Evolutionary conservation across 2,329 filamentous ascomycete genomes (phyloP), one percentile per base, ranked within the genome.

Genomic region (Botrytis medusae): DNA sequence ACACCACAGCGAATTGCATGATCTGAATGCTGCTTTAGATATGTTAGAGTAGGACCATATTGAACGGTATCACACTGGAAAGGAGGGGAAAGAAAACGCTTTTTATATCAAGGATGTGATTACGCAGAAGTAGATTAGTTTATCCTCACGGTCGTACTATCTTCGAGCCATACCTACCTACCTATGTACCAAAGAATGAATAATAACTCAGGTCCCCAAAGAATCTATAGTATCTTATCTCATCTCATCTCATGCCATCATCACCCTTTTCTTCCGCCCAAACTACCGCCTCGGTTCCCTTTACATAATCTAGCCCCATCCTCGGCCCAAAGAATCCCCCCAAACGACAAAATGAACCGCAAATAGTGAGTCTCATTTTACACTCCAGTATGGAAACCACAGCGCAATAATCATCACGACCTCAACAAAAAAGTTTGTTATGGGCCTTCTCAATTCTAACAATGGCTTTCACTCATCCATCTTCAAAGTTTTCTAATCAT

Each of bases 381-480:
- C 34, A 25, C 64, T 68, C 74, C 74, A 78, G 77, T 79, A 79
- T 79, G 72, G 77, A 76, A 78, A 76, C 72, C 74, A 78, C 79
- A 73, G 76, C 77, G 77, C 76, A 74, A 67, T 64, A 70, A 73
- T 77, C 74, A 80, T 81, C 80, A 81, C 79, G 80, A 80, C 78
- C 72, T 72, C 62, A 73, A 78, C 72, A 80, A 80, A 78, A 76
- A 32, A 29, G n/a, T 54, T 25, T 59, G 32, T 46, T 40, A 9
- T 60, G 29, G 46, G 2, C 34, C 25, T 54, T 18, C 25, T 74
- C 57, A 69, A 74, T 71, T 69, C 63, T 60, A 75, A 78, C 75
- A 77, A 81, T 81, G 80, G 77, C 75, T 65, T 70, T 63, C 65
- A 73, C 73, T 75, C 65, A 73, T 75, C 65, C 73, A 73, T 74